phyloP scores from a whole-genome alignment of 23 red algal species.

The Agarophyton chilense region DNA sequence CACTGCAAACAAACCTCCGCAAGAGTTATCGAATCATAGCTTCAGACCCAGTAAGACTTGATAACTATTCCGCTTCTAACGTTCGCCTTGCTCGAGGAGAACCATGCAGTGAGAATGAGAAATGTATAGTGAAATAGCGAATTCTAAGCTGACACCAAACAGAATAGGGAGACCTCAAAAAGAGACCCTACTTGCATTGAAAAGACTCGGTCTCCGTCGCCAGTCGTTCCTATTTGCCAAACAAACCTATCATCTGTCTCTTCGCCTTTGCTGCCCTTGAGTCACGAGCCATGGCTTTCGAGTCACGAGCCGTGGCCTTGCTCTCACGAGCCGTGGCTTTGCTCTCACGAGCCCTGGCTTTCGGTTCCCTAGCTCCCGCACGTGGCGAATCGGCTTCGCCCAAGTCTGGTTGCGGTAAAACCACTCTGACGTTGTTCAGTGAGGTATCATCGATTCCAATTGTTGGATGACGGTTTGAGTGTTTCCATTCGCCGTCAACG shows the following conservation, averaged over 20 bases:
- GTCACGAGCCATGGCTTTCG: slow-evolving; percentile 38
- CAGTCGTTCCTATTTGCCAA: neutral
- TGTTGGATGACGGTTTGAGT: slow-evolving; percentile 89
- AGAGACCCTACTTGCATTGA: neutral
- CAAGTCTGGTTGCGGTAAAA: slow-evolving; percentile 84
- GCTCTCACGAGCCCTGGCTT: slow-evolving; percentile 58
- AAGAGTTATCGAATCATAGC: too few species aligned
- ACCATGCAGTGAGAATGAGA: too few species aligned
- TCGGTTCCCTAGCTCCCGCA: slow-evolving; percentile 14
- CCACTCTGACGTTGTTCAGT: slow-evolving; percentile 90
- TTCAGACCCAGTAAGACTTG: too few species aligned
- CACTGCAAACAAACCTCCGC: too few species aligned
- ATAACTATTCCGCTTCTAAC: too few species aligned
- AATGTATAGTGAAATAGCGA: too few species aligned
- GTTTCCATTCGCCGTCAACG: slow-evolving; percentile 95
- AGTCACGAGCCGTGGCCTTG: slow-evolving; percentile 43
- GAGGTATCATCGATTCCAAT: slow-evolving; percentile 94
- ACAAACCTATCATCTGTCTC: slow-evolving; percentile 44
- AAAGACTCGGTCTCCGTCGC: neutral
- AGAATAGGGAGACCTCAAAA: neutral
- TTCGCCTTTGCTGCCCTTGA: slow-evolving; percentile 60
- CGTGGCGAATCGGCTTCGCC: slow-evolving; percentile 4
- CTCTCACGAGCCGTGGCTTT: slow-evolving; percentile 60
- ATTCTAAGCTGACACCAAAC: too few species aligned
- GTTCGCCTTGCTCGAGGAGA: too few species aligned